Conservation (phyloP, 352 stramenopile genomes). For the Phytopythium montanum region DNA sequence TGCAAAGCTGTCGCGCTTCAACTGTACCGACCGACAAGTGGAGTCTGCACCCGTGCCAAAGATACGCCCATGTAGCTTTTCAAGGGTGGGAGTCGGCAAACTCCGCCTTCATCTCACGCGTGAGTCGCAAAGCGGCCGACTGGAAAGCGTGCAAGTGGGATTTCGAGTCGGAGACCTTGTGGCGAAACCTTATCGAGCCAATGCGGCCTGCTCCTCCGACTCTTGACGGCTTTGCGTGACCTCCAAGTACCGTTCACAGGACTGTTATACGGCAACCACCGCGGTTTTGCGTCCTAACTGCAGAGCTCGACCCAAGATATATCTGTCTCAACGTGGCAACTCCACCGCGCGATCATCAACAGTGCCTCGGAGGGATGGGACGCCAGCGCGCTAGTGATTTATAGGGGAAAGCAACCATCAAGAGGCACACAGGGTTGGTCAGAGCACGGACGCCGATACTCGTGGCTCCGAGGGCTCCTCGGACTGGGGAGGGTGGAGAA, state of each 20-base stretch:
- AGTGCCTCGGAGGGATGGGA: neutral
- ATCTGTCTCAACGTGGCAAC: neutral
- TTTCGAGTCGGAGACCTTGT: neutral
- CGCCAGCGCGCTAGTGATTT: neutral
- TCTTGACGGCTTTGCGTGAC: no score
- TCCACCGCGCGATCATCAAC: neutral
- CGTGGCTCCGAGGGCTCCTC: no score
- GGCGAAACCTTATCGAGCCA: neutral
- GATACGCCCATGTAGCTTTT: neutral
- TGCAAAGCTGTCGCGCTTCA: neutral
- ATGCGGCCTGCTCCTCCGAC: no score
- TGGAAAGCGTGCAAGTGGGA: neutral
- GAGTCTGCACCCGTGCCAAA: neutral
- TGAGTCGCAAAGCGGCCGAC: neutral
- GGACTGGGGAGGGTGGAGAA: neutral
- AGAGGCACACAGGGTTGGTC: no score
- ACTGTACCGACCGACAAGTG: neutral
- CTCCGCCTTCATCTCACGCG: neutral
- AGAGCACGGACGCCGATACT: no score
- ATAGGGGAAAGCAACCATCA: neutral
- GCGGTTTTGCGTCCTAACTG: neutral
- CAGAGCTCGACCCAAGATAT: neutral
- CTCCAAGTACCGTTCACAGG: neutral
- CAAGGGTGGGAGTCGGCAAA: neutral
- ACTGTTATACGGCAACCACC: neutral